phyloP scores from a whole-genome alignment of 139 green algal genomes.

The Eudorina sp. region DNA sequence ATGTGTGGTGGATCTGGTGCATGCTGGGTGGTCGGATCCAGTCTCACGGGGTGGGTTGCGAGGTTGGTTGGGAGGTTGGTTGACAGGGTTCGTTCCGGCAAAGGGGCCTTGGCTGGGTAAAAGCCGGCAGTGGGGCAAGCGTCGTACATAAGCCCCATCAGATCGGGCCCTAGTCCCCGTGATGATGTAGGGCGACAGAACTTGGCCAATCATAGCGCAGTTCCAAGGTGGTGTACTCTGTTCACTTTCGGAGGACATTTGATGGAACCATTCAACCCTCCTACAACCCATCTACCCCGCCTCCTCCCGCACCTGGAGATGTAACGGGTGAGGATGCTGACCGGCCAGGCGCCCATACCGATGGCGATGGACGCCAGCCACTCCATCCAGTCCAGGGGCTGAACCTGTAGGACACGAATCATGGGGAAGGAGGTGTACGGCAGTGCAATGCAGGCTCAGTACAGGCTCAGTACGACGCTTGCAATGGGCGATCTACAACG shows the following conservation, averaged over 20 bases:
- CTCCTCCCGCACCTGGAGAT: constrained; percentile 38
- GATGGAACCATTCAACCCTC: not conserved
- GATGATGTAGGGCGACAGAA: not conserved
- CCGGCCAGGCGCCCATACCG: constrained; percentile 67
- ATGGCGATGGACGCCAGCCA: constrained; percentile 82
- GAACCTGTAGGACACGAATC: constrained; percentile 4
- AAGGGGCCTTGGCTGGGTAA: no score
- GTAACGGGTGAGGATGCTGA: constrained; percentile 63
- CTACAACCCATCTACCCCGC: not conserved
- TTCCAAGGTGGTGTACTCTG: not conserved
- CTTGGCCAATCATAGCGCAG: not conserved
- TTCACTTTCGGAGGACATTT: not conserved
- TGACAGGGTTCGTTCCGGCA: no score
- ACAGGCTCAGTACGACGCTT: no score
- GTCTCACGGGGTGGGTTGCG: not conserved
- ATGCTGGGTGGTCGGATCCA: not conserved
- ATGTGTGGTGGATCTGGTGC: not conserved
- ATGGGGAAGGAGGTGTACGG: no score
- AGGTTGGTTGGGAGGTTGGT: not conserved
- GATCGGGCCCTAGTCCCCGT: not conserved
- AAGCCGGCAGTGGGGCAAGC: no score
- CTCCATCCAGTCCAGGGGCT: constrained; percentile 64
- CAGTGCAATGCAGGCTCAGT: no score
- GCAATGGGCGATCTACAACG: no score
- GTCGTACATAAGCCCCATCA: not conserved